Evolutionary conservation across 305 asterid species (phyloP).

Genomic region (Lippia alba): DNA sequence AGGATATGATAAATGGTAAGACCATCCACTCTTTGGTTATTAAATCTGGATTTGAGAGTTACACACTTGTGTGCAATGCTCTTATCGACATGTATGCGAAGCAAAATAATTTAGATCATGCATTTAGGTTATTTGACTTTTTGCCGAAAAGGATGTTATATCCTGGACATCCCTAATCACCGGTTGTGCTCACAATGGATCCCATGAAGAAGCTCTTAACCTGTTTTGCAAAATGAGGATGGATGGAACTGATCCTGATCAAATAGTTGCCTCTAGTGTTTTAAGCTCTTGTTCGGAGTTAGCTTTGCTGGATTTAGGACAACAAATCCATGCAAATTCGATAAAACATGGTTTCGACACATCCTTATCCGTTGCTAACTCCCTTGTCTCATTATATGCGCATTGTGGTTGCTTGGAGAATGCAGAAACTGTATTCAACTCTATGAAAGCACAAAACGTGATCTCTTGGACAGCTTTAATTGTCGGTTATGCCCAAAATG

Average conservation of each 20-base stretch:
- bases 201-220: conserved; percentile 64
- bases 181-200: conserved; percentile 68
- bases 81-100: conserved; percentile 91
- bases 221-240: conserved; percentile 65
- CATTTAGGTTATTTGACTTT: conserved; percentile 49
- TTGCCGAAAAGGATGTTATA: conserved; percentile 71
- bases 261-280: conserved; percentile 59
- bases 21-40: conserved; percentile 61
- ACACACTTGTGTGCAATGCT: conserved; percentile 65
- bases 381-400: conserved; percentile 76
- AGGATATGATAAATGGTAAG: conserved; percentile 50
- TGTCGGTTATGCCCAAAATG: conserved; percentile 74
- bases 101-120: conserved; percentile 48
- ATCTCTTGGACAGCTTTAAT: conserved; percentile 89
- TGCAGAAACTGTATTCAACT: conserved; percentile 56
- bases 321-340: conserved; percentile 67
- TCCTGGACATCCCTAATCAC: conserved; percentile 89
- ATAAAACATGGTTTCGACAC: conserved; percentile 50
- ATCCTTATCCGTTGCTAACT: conserved; percentile 67
- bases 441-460: conserved; percentile 61
- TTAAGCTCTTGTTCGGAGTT: conserved; percentile 78
- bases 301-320: conserved; percentile 72
- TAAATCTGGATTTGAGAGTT: conserved; percentile 65
- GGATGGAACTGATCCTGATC: conserved; percentile 57
- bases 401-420: conserved; percentile 73